phyloP scores from a whole-genome alignment of 352 stramenopile species.

The Elongisporangium senticosum region DNA sequence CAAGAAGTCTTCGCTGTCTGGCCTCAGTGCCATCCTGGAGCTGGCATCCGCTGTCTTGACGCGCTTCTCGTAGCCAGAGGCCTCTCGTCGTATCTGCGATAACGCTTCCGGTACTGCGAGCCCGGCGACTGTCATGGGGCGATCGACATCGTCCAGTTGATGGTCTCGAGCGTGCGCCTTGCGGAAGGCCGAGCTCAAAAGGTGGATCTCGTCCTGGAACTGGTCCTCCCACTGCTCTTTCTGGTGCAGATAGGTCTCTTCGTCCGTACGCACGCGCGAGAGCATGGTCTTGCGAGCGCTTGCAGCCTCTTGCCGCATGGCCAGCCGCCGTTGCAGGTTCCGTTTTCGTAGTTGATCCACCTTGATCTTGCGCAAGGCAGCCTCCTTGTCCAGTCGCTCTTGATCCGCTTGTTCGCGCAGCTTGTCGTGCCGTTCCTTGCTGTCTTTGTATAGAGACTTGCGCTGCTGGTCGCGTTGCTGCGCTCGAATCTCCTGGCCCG shows the following conservation, averaged over 20 bases:
- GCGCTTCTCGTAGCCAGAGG: conserved; percentile 31
- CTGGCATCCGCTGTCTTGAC: conserved; percentile 34
- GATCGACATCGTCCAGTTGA: conserved; percentile 2
- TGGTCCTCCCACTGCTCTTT: conserved; percentile 43
- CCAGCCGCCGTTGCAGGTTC: conserved; percentile 28
- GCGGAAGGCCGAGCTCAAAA: conserved; percentile 33
- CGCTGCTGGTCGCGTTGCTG: conserved; percentile 35
- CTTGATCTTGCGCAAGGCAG: conserved; percentile 17
- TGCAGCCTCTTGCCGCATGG: conserved; percentile 30
- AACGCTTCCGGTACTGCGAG: conserved; percentile 42
- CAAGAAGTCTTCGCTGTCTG: not conserved
- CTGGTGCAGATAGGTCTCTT: conserved; percentile 20
- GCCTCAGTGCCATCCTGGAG: not conserved
- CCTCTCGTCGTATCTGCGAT: conserved; percentile 36
- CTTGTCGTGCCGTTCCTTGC: conserved; percentile 36
- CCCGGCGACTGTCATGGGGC: conserved; percentile 50
- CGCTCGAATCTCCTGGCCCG: conserved; percentile 28
- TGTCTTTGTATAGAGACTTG: conserved; percentile 33
- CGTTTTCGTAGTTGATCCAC: conserved; percentile 33
- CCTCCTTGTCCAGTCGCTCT: conserved; percentile 14
- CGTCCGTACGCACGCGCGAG: conserved; percentile 13
- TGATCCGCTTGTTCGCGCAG: conserved; percentile 27
- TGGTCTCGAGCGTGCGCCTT: conserved; percentile 21
- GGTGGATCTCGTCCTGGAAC: conserved; percentile 44
- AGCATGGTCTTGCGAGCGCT: conserved; percentile 18